Percentiles rank a stretch among this genome's conserved stretches.
Conservation (phyloP, 2,329 filamentous ascomycete species). For the Sporothrix mexicana region DNA sequence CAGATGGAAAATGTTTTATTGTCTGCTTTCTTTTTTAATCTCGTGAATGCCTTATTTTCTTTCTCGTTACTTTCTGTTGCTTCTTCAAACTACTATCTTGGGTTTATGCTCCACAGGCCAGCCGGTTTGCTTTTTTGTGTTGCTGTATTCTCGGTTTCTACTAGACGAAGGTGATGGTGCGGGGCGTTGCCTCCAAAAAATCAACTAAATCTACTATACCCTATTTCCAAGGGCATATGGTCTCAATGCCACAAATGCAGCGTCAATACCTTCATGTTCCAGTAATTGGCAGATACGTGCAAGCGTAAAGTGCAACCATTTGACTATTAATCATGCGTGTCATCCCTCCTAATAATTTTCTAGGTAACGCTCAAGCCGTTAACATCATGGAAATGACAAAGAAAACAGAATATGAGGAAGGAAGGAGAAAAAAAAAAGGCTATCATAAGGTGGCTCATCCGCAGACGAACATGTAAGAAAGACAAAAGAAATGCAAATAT, state of each 20-base stretch:
- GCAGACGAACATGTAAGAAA: slow-evolving; percentile 15
- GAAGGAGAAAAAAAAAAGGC: not conserved
- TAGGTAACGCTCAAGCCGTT: slow-evolving; percentile 11
- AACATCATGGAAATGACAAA: slow-evolving; percentile 25
- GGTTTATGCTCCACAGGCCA: not conserved
- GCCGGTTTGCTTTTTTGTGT: not conserved
- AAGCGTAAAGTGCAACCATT: slow-evolving; percentile 2
- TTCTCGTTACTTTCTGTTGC: not conserved
- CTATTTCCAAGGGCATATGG: not conserved
- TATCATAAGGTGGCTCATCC: slow-evolving; percentile 19
- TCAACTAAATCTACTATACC: not conserved
- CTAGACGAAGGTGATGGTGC: not conserved
- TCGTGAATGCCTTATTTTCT: not conserved
- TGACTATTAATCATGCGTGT: not conserved
- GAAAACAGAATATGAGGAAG: not conserved
- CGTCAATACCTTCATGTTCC: no score
- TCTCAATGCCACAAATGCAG: no score
- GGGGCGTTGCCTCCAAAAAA: slow-evolving; percentile 20
- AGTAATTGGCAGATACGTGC: not conserved
- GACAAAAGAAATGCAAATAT: not conserved
- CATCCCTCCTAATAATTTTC: not conserved
- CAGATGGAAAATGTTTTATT: not conserved
- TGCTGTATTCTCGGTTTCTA: slow-evolving; percentile 6
- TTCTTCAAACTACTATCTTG: not conserved
- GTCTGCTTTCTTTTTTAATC: not conserved